phyloP scores from a whole-genome alignment of 306 rosid species.

The Prunus padus region DNA sequence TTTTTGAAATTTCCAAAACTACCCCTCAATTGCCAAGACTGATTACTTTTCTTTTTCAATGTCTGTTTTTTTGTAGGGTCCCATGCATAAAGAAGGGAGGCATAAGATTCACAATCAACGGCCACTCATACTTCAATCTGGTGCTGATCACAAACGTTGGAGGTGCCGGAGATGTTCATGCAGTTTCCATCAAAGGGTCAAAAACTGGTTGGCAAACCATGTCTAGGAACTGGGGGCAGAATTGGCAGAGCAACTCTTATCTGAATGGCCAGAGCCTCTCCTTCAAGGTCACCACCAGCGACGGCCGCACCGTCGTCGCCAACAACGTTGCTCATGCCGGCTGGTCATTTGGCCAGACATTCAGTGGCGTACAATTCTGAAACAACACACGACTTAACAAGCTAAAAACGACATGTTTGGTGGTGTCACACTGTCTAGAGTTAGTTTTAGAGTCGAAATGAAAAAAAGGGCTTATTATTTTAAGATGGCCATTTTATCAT shows the following conservation, averaged over 20 bases:
- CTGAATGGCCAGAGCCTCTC: conserved; percentile 77
- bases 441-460: conserved; percentile 12
- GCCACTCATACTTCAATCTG: conserved; percentile 71
- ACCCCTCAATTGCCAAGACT: not conserved
- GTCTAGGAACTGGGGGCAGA: conserved; percentile 86
- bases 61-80: conserved; percentile 38
- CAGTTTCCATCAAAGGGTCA: conserved; percentile 77
- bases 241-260: conserved; percentile 72
- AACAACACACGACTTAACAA: not conserved
- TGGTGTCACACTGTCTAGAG: not conserved
- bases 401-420: not conserved
- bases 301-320: conserved; percentile 56
- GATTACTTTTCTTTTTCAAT: not conserved
- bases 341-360: conserved; percentile 83
- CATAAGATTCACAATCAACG: conserved; percentile 78
- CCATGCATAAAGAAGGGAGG: conserved; percentile 73
- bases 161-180: conserved; percentile 71
- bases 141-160: conserved; percentile 80
- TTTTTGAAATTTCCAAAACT: not conserved
- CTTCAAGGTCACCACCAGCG: conserved; percentile 63
- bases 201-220: conserved; percentile 65
- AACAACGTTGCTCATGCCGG: conserved; percentile 46
- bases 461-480: conserved; percentile 33
- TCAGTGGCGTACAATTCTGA: conserved; percentile 52
- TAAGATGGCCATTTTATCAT: conserved; percentile 27